Evolutionary conservation across 2,329 filamentous ascomycete species (phyloP), one percentile per base, ranked within the genome.

Genomic region (Xylariaceae sp.): DNA sequence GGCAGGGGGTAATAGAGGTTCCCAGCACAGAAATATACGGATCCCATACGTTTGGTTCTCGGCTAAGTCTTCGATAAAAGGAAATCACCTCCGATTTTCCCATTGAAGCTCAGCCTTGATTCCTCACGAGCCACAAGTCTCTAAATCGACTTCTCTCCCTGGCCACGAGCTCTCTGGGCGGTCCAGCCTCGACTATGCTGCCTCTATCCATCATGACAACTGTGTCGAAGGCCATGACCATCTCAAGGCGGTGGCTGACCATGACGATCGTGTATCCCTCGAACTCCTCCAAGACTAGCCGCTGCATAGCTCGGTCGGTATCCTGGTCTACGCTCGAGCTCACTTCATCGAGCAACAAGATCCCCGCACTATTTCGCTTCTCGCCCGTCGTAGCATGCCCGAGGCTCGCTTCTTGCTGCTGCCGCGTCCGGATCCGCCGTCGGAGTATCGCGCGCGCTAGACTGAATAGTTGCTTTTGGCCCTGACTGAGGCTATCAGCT

Each of bases 171-270:
- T 16, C 32, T 16, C 12, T 37, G 12, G 14, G 32, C 32, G 7
- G 32, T 12, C 9, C 32, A 37, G 68, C 58, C 61, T 82, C 79
- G 0, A 76, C 74, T 23, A 81, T 67, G 60, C 67, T 65, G 2
- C 80, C 79, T 19, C 71, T 68, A 18, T 81, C 75, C 73, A 82
- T 75, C 7, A 82, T 76, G 1, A 76, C 72, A 21, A 81, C 74
- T n/a, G 70, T 71, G 59, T 81, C 78, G 61, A 78, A 81, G 59
- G 79, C 77, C 40, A 77, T 70, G 23, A 81, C 75, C 16, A 75
- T 80, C 16, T 71, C 63, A 3, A 73, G 56, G 20, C 65, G 62
- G 45, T 74, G 71, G 19, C 65, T 70, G 1, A 73, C 67, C 1
- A 67, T 66, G 7, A 73, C 56, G 10, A 87, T 77, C 0, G 84